Conservation (phyloP, 768 basidiomycete genomes). For the Gautieria morchelliformis region DNA sequence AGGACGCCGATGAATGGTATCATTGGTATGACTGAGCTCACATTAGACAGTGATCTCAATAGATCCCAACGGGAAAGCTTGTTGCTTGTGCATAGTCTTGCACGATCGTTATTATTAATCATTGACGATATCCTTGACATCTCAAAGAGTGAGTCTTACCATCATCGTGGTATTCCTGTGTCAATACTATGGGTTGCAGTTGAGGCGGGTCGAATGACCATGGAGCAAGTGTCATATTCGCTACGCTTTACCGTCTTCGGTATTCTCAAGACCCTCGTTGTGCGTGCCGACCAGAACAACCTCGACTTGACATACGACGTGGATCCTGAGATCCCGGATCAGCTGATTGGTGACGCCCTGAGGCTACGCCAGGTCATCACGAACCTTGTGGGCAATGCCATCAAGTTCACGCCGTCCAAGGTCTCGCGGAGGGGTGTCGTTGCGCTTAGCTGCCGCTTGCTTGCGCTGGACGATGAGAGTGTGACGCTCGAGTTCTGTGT, state of each 20-base stretch:
- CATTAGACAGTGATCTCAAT: constrained; percentile 92
- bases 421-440: constrained; percentile 78
- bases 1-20: constrained; percentile 99
- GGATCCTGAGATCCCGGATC: constrained; percentile 91
- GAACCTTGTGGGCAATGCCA: constrained; percentile 90
- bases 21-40: constrained; percentile 99
- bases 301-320: constrained; percentile 95
- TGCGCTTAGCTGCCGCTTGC: constrained; percentile 73
- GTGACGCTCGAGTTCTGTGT: constrained; percentile 96
- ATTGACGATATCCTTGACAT: constrained; percentile 99
- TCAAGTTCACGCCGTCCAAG: constrained; percentile 90
- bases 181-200: constrained; percentile 37
- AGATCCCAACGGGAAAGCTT: constrained; percentile 92
- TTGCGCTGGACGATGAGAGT: constrained; percentile 70
- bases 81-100: constrained; percentile 89
- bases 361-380: constrained; percentile 93
- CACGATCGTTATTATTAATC: constrained; percentile 85
- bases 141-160: constrained; percentile 76
- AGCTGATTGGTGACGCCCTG: constrained; percentile 92
- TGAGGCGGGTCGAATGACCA: constrained; percentile 98
- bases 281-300: constrained; percentile 94
- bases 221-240: constrained; percentile 98
- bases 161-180: constrained; percentile 8
- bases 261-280: constrained; percentile 95
- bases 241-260: constrained; percentile 95